Evolutionary conservation across 768 basidiomycete genomes (phyloP).

Genomic region (Podaxis sp.): DNA sequence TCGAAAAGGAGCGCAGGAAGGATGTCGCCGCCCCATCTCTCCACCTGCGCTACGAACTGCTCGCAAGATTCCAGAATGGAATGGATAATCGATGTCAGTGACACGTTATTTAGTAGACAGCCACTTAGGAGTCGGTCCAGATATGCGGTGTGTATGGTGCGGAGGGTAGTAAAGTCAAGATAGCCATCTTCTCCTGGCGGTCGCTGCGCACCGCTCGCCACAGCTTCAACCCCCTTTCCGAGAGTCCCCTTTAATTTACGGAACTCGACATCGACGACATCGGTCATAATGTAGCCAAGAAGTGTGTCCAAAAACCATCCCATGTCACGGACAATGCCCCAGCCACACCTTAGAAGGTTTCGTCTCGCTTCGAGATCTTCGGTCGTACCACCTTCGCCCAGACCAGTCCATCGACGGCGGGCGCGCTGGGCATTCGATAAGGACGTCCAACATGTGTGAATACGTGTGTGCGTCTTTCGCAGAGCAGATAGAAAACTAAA

Average conservation of each 20-base stretch:
- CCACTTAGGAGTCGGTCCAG: slow-evolving; percentile 78
- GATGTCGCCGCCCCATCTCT: slow-evolving; percentile 91
- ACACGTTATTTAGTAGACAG: slow-evolving; percentile 68
- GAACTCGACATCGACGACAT: slow-evolving; percentile 87
- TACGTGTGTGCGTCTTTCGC: slow-evolving; percentile 77
- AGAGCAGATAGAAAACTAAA: slow-evolving; percentile 84
- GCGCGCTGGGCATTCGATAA: slow-evolving; percentile 85
- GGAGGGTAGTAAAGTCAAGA: slow-evolving; percentile 85
- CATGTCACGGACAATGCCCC: slow-evolving; percentile 88
- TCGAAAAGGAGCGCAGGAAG: slow-evolving; percentile 82
- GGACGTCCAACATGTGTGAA: slow-evolving; percentile 81
- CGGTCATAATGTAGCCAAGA: slow-evolving; percentile 83
- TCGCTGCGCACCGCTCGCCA: slow-evolving; percentile 1
- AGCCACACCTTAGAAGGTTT: slow-evolving; percentile 70
- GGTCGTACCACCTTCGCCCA: slow-evolving; percentile 79
- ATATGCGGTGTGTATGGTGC: slow-evolving; percentile 78
- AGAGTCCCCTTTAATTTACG: slow-evolving; percentile 64
- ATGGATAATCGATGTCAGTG: slow-evolving; percentile 60
- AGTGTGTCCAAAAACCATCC: slow-evolving; percentile 88
- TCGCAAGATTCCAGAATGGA: slow-evolving; percentile 83
- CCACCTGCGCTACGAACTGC: slow-evolving; percentile 82
- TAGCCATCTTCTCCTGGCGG: slow-evolving; percentile 30
- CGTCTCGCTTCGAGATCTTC: slow-evolving; percentile 68
- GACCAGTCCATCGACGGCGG: slow-evolving; percentile 81
- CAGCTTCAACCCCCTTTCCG: slow-evolving; percentile 21